phyloP scores from a whole-genome alignment of 345 rosid species.

The Syzygium aqueum region DNA sequence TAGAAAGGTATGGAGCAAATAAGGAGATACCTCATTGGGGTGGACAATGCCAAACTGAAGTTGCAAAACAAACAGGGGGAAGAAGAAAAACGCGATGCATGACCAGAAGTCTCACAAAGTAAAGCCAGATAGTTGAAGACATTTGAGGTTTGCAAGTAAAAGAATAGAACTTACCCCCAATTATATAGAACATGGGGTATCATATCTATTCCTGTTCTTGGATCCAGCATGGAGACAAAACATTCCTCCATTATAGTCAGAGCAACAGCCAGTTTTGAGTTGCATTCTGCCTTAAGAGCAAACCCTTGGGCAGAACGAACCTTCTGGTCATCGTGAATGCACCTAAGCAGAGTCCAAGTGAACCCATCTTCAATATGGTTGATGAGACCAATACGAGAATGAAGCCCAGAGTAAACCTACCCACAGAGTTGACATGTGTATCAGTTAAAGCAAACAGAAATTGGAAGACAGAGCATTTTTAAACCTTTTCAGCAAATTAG shows the following conservation, averaged over 20 bases:
- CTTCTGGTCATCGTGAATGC: constrained; percentile 75
- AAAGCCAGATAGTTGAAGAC: not conserved
- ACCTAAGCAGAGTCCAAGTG: constrained; percentile 74
- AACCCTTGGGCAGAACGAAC: constrained; percentile 61
- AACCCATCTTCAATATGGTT: constrained; percentile 48
- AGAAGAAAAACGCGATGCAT: not conserved
- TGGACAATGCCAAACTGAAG: not conserved
- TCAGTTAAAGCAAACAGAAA: not conserved
- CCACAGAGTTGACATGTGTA: constrained; percentile 6
- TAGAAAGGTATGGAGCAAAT: not conserved
- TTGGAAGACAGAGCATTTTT: not conserved
- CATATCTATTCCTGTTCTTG: constrained; percentile 92
- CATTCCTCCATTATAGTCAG: constrained; percentile 93
- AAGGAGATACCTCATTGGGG: not conserved
- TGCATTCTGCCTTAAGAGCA: constrained; percentile 88
- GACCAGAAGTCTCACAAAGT: not conserved
- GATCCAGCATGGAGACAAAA: constrained; percentile 90
- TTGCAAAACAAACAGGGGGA: not conserved
- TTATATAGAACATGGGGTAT: constrained; percentile 82
- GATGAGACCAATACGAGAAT: constrained; percentile 59
- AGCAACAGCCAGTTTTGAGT: constrained; percentile 83
- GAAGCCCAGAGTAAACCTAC: constrained; percentile 63
- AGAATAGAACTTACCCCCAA: constrained; percentile 47
- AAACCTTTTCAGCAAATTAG: not conserved
- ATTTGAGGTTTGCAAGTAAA: not conserved